Base-by-base conservation (phyloP, 2,329 filamentous ascomycete genomes). In the Ascocoryne sarcoides region DNA sequence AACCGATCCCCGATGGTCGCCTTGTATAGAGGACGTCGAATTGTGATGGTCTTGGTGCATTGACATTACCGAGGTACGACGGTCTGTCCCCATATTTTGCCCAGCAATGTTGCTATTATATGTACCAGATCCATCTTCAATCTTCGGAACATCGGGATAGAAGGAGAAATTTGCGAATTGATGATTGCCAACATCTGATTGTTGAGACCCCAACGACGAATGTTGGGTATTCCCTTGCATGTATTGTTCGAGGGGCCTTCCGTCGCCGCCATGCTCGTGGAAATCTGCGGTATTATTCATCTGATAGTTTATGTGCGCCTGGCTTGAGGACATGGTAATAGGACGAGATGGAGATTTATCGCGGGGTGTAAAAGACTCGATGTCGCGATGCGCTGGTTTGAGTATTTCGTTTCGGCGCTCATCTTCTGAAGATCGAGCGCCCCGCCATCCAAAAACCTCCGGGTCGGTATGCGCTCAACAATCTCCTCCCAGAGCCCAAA, bases 81-180 rank as follows among this genome's bases (percentile, higher is more conserved):
- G 48, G 26, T 50, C 50, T n/a, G 48, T 44, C 3, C 40, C 37
- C 9, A 44, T 36, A n/a, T 10, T 38, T 18, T 46, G 47, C 10
- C 37, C 47, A 9, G 47, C 34, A 17, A 55, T 43, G n/a, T n/a
- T n/a, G n/a, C n/a, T n/a, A 28, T 48, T 49, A 32, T 53, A 56
- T 19, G 48, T 47, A 43, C 55, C 53, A 10, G 50, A 35, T 23
- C 37, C 23, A 28, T 44, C 41, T 15, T 55, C 55, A n/a, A 54
- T 4, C 14, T 52, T 50, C 8, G 43, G 29, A 8, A 70, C 54
- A 33, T 60, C 60, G 48, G 66, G 62, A 51, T 70, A 76, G 49
- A 75, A 76, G 16, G 67, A 60, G 51, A 75, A 76, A 46, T 73
- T 68, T 45, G 63, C 62, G 52, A 76, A 77, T 36, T 70, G 67